Evolutionary conservation across 2,329 filamentous ascomycete species (phyloP).

Genomic region (Calonectria montana): DNA sequence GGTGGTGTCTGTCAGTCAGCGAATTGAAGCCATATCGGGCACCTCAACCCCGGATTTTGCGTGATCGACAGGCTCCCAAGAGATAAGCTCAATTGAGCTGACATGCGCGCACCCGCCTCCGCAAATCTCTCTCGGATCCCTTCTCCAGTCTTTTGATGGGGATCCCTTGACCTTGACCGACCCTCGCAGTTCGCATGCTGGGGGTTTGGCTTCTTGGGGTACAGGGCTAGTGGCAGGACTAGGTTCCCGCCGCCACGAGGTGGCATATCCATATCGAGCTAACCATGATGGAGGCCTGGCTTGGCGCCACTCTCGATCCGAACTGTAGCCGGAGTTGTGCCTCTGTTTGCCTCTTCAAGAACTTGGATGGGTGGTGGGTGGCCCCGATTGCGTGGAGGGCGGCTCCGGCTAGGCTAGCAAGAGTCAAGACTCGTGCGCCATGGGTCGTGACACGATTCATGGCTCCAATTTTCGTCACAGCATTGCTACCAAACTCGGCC

Average conservation of each 20-base stretch:
- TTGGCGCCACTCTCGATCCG: constrained; percentile 3
- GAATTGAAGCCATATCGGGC: constrained; percentile 4
- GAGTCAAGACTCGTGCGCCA: background rate
- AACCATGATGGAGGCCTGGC: background rate
- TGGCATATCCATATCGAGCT: background rate
- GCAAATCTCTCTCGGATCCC: background rate
- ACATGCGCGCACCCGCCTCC: background rate
- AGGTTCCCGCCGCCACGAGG: constrained; percentile 13
- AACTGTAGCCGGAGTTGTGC: constrained; percentile 18
- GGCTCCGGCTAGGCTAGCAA: background rate
- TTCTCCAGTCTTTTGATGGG: background rate
- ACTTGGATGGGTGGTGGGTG: background rate
- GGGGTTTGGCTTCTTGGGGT: constrained; percentile 7
- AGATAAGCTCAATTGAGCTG: background rate
- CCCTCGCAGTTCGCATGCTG: background rate
- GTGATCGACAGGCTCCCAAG: background rate
- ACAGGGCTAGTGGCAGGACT: background rate
- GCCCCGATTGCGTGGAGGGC: background rate
- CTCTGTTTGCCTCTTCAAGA: constrained; percentile 5
- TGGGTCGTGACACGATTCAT: constrained; percentile 5
- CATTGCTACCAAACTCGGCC: background rate
- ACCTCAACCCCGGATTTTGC: background rate
- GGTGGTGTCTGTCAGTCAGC: background rate
- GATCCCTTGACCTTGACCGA: background rate
- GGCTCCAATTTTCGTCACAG: constrained; percentile 12